phyloP scores from a whole-genome alignment of 768 basidiomycete genomes.

The Lactarius sanguifluus region DNA sequence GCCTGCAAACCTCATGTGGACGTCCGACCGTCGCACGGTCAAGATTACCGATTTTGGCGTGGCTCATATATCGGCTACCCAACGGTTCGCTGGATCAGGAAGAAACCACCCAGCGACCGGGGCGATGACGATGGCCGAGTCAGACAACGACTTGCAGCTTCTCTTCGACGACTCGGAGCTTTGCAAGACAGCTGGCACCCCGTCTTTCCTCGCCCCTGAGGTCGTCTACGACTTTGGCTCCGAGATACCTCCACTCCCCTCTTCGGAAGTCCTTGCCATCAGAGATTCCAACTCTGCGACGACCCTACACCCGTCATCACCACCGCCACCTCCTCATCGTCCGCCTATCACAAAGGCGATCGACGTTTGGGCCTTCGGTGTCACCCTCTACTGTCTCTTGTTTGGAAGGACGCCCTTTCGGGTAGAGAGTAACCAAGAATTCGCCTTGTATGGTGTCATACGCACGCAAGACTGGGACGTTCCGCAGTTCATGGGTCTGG shows the following conservation, averaged over 20 bases:
- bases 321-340: constrained; percentile 34
- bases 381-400: constrained; percentile 91
- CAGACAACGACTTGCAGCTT: constrained; percentile 51
- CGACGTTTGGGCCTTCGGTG: constrained; percentile 97
- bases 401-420: constrained; percentile 85
- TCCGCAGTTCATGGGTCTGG: constrained; percentile 68
- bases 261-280: constrained; percentile 37
- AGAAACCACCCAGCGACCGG: constrained; percentile 25
- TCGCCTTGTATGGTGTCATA: constrained; percentile 75
- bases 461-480: constrained; percentile 73
- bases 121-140: constrained; percentile 14
- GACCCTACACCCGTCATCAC: constrained; percentile 31
- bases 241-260: constrained; percentile 28
- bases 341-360: constrained; percentile 86
- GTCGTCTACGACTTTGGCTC: constrained; percentile 65
- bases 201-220: constrained; percentile 96
- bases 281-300: constrained; percentile 38
- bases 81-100: constrained; percentile 68
- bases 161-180: constrained; percentile 84
- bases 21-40: constrained; percentile 78
- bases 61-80: constrained; percentile 91
- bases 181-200: constrained; percentile 90
- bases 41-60: constrained; percentile 99
- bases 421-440: constrained; percentile 58
- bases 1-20: constrained; percentile 94